These are phyloP conservation scores for Ehretia macrophylla DNA, from an alignment of 257 asterid species.

Conservation along the genomic window DNA sequence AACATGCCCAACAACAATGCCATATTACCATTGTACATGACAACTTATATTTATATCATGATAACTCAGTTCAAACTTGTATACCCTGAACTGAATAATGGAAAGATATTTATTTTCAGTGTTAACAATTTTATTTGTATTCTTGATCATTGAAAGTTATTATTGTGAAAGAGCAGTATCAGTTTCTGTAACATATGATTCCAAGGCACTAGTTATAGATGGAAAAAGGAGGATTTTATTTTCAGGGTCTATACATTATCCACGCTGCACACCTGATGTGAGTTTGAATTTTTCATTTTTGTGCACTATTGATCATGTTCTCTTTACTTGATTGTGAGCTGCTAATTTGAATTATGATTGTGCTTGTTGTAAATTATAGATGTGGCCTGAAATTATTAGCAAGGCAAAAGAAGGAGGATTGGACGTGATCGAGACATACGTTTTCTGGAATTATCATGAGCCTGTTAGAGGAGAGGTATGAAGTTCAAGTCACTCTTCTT, in stretches of 20 bases:
- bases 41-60: too few species aligned
- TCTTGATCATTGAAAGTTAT: conserved; percentile 28
- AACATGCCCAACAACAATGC: conserved; percentile 4
- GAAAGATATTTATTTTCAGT: not conserved
- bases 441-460: conserved; percentile 85
- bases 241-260: conserved; percentile 86
- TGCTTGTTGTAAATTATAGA: conserved; percentile 26
- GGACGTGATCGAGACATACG: conserved; percentile 80
- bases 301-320: not conserved
- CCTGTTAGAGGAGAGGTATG: conserved; percentile 70
- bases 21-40: not conserved
- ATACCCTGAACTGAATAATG: too few species aligned
- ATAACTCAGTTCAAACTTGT: too few species aligned
- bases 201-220: conserved; percentile 62
- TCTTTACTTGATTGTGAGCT: conserved; percentile 1
- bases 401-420: conserved; percentile 88
- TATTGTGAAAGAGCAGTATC: conserved; percentile 34
- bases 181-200: conserved; percentile 52
- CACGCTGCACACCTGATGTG: conserved; percentile 75
- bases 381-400: conserved; percentile 61
- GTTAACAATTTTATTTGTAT: conserved; percentile 24
- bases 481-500: not conserved
- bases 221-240: conserved; percentile 72
- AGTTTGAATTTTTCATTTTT: conserved; percentile 17
- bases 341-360: not conserved